A percentile compares a stretch with the other conserved stretches of the same genome.
These are phyloP conservation scores for Lachnellula subtilissima DNA, from an alignment of 2,329 filamentous ascomycete species.

Conservation along the genomic window DNA sequence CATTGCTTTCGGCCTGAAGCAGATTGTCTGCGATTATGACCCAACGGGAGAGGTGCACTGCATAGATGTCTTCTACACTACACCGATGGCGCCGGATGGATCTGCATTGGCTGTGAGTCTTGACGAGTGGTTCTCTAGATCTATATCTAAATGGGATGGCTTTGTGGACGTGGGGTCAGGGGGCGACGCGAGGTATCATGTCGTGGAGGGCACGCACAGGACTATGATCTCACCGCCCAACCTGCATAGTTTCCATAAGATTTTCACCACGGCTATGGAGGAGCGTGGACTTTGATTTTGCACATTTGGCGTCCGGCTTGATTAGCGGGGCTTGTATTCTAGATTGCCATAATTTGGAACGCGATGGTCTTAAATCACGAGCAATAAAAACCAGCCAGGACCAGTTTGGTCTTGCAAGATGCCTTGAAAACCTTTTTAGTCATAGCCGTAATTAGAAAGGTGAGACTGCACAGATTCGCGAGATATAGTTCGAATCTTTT, in stretches of 20 bases:
- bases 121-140: slow-evolving; percentile 31
- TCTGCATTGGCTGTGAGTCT: slow-evolving; percentile 2
- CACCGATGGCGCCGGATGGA: slow-evolving; percentile 22
- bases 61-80: slow-evolving; percentile 41
- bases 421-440: too few relatives aligned
- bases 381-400: too few relatives aligned
- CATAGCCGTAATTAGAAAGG: too few relatives aligned
- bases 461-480: too few relatives aligned
- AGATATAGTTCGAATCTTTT: too few relatives aligned
- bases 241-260: slow-evolving; percentile 32
- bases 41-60: slow-evolving; percentile 33
- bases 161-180: slow-evolving; percentile 21
- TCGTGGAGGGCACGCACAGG: slow-evolving; percentile 36
- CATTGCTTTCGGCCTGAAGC: slow-evolving; percentile 35
- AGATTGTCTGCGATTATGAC: slow-evolving; percentile 39
- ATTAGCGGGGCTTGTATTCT: too few relatives aligned
- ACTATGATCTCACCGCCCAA: slow-evolving; percentile 37
- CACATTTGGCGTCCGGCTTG: too few relatives aligned
- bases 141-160: slow-evolving; percentile 33
- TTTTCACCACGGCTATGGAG: slow-evolving; percentile 20
- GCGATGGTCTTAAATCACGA: too few relatives aligned
- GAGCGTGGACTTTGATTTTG: slow-evolving; percentile 13
- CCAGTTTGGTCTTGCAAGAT: too few relatives aligned
- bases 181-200: slow-evolving; percentile 28
- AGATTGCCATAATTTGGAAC: too few relatives aligned